Base-by-base conservation (phyloP, 108 stramenopile genomes). In the Hondaea fermentalgiana region DNA sequence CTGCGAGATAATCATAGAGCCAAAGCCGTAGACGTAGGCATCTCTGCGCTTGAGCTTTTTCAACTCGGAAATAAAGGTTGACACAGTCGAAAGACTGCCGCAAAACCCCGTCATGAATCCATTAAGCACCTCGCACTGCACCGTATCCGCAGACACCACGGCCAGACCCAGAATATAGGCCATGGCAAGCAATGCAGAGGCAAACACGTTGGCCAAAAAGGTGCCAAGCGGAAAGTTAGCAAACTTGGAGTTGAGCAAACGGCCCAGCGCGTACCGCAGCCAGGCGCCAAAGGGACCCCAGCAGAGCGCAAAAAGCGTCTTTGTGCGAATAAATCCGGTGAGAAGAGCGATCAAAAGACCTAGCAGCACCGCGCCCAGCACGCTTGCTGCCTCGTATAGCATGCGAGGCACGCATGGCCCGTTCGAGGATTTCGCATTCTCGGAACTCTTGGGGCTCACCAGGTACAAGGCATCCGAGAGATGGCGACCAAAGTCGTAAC, bases 1-100 rank as follows among this genome's bases (percentile, higher is more conserved):
- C 23, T 83, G 76, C 25, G 76, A 21, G n/a, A 35, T 45, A 35
- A 47, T 6, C 76, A 83, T 53, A 2, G 76, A 83, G 8, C 17
- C 76, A 53, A 83, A 83, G n/a, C 76, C 76, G 51, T 83, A 83
- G 14, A 83, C 51, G 3, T 83, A 83, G 51, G 76, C 76, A 35
- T 83, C 49, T 35, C 49, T 53, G 76, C 76, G 76, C 14, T 6
- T 12, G 76, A 83, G 76, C n/a, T 23, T 25, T 53, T 83, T 83
- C 43, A 83, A 45, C 5, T 83, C 76, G 3, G 76, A 47, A 53
- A 83, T 53, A 35, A 83, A 83, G 51, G 76, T 83, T 43, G 49
- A 53, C 45, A 83, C 76, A 16, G 76, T 83, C 8, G 49, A 53
- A 12, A 83, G 23, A 12, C 49, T 53, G 51, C 76, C 76, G 49